Base-by-base conservation (phyloP, 306 rosid species). In the Cicer bijugum region DNA sequence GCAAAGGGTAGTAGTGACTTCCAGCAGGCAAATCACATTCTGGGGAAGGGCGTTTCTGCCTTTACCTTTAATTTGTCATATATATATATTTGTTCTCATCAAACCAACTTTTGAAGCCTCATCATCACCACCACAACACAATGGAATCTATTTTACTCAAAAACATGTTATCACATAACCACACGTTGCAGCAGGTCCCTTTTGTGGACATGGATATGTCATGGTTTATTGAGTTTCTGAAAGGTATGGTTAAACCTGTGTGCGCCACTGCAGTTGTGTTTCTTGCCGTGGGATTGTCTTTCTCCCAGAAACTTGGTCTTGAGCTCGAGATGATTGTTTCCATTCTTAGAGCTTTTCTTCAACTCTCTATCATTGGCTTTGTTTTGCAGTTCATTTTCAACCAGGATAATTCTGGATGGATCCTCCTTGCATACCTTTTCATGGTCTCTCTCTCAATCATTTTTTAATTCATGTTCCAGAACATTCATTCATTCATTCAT, bases 341-440 rank as follows among this genome's bases (percentile, higher is more conserved):
- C 1, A 78, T 94, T 42, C 11, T 67, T 12, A 89, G 99, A 67
- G 92, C 99, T 0, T 94, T 94, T 83, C 0, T 91, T 65, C 99
- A 94, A 76, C 95, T 94, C 39, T 89, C 99, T 23, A 62, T 91
- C 17, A 94, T 94, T 77, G 99, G 99, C 12, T 94, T 91, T 42
- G 97, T 94, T 11, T 73, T 94, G 58, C 88, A 91, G 84, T 94
- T 91, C 90, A 94, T 94, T 35, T 94, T 94, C 87, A 86, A 56
- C 59, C 87, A 83, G 20, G 74, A 89, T 0, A 89, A 88, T 77
- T 69, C 51, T 0, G 67, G 76, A 52, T 91, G 99, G 99, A 94
- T 94, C 86, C 28, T 91, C 42, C 84, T 94, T 2, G 99, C 96
- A 7, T 94, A 91, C 72, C 90, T 94, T 69, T 94, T 94, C 85